Base-by-base conservation (phyloP, 371 early-diverging fungal genomes). In the Rhizopus microsporus region DNA sequence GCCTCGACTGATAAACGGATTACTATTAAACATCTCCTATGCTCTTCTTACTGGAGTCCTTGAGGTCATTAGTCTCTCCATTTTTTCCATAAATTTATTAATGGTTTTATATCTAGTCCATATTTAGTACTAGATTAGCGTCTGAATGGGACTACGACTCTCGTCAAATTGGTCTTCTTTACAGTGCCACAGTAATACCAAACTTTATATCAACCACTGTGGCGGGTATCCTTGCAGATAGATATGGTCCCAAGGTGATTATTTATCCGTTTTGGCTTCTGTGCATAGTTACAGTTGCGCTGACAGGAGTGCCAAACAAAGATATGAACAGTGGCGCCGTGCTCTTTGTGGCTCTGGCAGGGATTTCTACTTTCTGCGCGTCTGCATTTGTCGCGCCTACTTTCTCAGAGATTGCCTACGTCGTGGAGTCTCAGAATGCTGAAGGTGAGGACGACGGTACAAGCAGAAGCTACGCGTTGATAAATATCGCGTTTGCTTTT, bases 401-500 rank as follows among this genome's bases (percentile, higher is more conserved):
- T 7, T 44, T 79, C 30, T 65, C 81, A 1, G 83, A 83, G 52
- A 70, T 83, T 33, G 73, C 77, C 0, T 63, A 69, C 7, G 74
- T 78, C 8, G 77, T 78, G 15, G 67, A 73, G 4, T 47, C 59
- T 6, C 61, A 69, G 12, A 63, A 63, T 33, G 33, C 55, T 12
- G 65, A 68, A 8, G 66, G 2, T 23, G 23, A 54, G 23, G 74
- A 74, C 1, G 78, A 70, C 23, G 80, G 76, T 4, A 73, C 62
- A 39, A 78, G 74, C 3, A 69, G 71, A 44, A 72, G 73, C 0
- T 82, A 77, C 58, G 79, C 75, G 4, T 54, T 83, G 35, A 75
- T 83, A 56, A 83, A 83, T 57, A 69, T 82, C 37, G 72, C 80
- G 1, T 82, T 80, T 62, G 74, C 66, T 9, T 56, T 69, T 9